Percentiles rank a stretch among this genome's conserved stretches.
Conservation (phyloP, 2,329 filamentous ascomycete genomes). For the Venturia nashicola region DNA sequence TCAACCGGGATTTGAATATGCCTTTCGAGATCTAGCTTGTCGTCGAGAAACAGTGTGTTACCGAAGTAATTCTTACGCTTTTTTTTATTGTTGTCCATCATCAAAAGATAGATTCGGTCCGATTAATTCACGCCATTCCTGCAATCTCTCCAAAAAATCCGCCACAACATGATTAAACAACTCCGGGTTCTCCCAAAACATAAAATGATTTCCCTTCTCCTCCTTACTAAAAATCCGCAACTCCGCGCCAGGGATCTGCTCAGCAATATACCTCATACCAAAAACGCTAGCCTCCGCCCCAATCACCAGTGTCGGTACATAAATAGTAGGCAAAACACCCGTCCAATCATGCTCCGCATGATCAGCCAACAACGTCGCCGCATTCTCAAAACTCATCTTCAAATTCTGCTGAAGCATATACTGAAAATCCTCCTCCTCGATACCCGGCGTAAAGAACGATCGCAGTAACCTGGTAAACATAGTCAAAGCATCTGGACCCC, state of each 20-base stretch:
- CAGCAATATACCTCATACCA: conserved; percentile 15
- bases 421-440: conserved; percentile 16
- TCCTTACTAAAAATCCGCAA: conserved; percentile 16
- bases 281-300: conserved; percentile 13
- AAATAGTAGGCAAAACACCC: conserved; percentile 15
- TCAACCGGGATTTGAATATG: too few species aligned
- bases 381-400: conserved; percentile 15
- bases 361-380: conserved; percentile 18
- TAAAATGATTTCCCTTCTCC: conserved; percentile 23
- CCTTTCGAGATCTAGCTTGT: too few species aligned
- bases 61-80: too few species aligned
- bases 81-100: neutral
- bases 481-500: conserved; percentile 8
- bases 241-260: conserved; percentile 18
- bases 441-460: conserved; percentile 14
- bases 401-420: conserved; percentile 16
- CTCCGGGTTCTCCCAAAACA: conserved; percentile 23
- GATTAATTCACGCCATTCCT: neutral
- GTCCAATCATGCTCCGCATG: conserved; percentile 19
- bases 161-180: conserved; percentile 22
- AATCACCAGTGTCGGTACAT: conserved; percentile 19
- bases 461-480: neutral
- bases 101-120: neutral
- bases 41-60: too few species aligned
- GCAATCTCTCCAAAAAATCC: conserved; percentile 15